These are phyloP conservation scores for thale cress (Arabidopsis thaliana) DNA, from an alignment of 345 rosid species.

Conservation along the genomic window DNA sequence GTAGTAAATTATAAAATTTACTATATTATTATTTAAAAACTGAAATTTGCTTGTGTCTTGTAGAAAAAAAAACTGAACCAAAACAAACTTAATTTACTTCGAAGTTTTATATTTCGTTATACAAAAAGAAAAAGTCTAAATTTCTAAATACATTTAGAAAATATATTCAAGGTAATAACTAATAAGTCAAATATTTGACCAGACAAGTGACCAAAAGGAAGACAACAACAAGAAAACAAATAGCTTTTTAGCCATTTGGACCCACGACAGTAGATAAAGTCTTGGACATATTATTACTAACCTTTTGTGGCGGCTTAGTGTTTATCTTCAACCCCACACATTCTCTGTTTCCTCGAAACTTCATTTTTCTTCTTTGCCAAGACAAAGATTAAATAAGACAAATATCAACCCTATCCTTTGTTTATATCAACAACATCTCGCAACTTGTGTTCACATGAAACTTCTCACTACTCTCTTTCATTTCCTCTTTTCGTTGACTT, in stretches of 20 bases:
- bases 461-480: conserved; percentile 2
- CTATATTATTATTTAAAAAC: too few species aligned
- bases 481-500: conserved; percentile 37
- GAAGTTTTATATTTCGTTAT: too few species aligned
- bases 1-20: too few species aligned
- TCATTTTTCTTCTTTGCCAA: conserved; percentile 31
- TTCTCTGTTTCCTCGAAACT: conserved; percentile 40
- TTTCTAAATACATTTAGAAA: too few species aligned
- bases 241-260: neutral
- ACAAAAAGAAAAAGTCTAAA: too few species aligned
- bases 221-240: conserved; percentile 11
- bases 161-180: too few species aligned
- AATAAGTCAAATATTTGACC: neutral
- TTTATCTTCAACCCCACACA: conserved; percentile 30
- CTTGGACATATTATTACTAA: conserved; percentile 16
- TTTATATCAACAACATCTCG: conserved; percentile 2
- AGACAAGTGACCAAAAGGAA: conserved; percentile 15
- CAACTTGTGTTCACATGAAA: conserved; percentile 37
- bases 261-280: conserved; percentile 9
- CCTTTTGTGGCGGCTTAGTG: conserved; percentile 43
- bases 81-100: too few species aligned
- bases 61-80: too few species aligned
- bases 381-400: neutral
- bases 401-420: neutral
- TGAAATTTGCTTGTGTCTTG: too few species aligned